A percentile compares a stretch with the other conserved stretches of the same genome.
phyloP scores from a whole-genome alignment of 2,329 filamentous ascomycete species.

The Neofusicoccum ribis region DNA sequence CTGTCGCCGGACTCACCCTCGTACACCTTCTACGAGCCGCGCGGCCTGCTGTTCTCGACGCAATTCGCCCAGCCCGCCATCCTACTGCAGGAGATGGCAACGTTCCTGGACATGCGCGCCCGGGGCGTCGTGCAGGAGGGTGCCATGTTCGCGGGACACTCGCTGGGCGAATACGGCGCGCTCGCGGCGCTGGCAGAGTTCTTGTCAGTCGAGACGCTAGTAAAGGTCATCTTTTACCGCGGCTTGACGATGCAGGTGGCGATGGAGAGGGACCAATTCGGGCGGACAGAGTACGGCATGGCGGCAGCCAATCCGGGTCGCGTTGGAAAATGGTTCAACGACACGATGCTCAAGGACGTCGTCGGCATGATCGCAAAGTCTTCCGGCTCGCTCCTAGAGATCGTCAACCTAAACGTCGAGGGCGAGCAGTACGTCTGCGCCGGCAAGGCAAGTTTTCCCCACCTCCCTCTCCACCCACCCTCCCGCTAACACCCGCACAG shows the following conservation, averaged over 20 bases:
- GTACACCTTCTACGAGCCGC: constrained; percentile 24
- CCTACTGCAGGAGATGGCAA: background rate
- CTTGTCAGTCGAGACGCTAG: constrained; percentile 24
- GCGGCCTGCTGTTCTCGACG: constrained; percentile 25
- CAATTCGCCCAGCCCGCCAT: constrained; percentile 30
- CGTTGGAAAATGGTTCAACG: background rate
- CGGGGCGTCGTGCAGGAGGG: constrained; percentile 17
- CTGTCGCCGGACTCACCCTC: constrained; percentile 16
- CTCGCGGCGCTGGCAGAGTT: constrained; percentile 22
- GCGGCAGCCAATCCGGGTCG: background rate
- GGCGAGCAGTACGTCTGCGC: constrained; percentile 19
- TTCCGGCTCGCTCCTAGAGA: background rate
- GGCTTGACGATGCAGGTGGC: background rate
- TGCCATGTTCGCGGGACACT: constrained; percentile 23
- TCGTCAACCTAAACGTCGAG: constrained; percentile 16
- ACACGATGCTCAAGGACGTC: background rate
- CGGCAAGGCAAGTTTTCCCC: background rate
- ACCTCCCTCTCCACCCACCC: no score
- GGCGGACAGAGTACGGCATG: background rate
- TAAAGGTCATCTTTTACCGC: constrained; percentile 19
- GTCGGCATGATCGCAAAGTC: background rate
- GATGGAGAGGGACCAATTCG: background rate
- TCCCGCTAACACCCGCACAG: no score
- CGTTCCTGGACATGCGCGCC: constrained; percentile 19
- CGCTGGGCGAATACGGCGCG: constrained; percentile 26